Evolutionary conservation across 129 eudicot genomes (phyloP).

Genomic region (Cynara cardunculus): DNA sequence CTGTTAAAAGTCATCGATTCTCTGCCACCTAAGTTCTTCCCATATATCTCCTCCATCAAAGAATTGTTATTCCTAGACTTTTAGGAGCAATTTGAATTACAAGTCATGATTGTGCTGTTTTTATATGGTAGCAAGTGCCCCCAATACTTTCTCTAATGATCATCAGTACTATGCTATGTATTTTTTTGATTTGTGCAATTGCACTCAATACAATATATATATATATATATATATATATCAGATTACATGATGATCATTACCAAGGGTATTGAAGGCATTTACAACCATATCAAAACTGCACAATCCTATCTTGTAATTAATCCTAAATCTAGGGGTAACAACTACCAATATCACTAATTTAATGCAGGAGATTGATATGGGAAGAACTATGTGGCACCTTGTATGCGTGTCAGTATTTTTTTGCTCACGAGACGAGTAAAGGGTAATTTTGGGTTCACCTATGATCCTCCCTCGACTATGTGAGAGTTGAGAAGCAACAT

Average conservation of each 20-base stretch:
- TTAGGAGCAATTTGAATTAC: neutral
- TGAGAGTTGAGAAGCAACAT: neutral
- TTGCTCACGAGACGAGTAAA: constrained; percentile 19
- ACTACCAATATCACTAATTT: neutral
- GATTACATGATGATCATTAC: too few species aligned
- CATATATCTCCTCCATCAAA: too few species aligned
- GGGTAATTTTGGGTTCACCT: constrained; percentile 9
- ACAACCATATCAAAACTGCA: neutral
- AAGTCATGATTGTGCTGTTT: neutral
- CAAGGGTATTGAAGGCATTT: too few species aligned
- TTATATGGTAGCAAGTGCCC: neutral
- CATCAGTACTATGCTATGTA: neutral
- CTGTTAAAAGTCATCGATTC: too few species aligned
- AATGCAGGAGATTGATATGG: neutral
- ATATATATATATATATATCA: too few species aligned
- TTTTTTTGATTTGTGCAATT: neutral
- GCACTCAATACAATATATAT: neutral
- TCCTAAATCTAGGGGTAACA: neutral
- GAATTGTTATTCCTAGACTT: neutral
- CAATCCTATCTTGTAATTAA: neutral
- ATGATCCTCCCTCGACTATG: constrained; percentile 4
- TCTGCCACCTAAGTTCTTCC: too few species aligned
- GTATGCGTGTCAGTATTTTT: constrained; percentile 1
- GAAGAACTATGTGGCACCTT: neutral
- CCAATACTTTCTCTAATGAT: neutral